Base-by-base conservation (phyloP, 371 early-diverging fungal genomes). In the Apophysomyces ossiformis region DNA sequence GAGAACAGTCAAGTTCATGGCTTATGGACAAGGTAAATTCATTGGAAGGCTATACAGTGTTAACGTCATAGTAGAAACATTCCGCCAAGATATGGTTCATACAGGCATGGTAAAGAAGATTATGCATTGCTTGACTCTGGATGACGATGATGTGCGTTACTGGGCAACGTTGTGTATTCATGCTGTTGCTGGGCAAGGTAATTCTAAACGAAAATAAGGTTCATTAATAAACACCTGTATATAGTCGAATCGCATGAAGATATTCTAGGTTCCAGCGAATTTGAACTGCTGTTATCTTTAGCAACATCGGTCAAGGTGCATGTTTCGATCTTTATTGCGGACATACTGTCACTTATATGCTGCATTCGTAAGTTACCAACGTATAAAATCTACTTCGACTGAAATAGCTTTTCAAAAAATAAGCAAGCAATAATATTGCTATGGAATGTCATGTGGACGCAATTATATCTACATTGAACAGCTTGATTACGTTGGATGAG, bases 91-190 rank as follows among this genome's bases (percentile, higher is more conserved):
- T 36, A 89, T 91, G 72, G 69, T 92, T 2, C 66, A 74, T 16
- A 69, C 78, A 0, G 90, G 89, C 0, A 83, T 90, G 56, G 79
- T 91, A 0, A 77, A 79, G 58, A 87, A 90, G 46, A 84, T 89
- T 44, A 78, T 88, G 70, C 80, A 79, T 15, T 87, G 85, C 47
- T 67, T 93, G n/a, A 83, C 85, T n/a, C 70, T 85, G 15, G 81
- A 82, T n/a, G 93, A 93, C 63, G 87, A 85, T 15, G 93, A 93
- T 71, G 86, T 90, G 5, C 81, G 84, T 26, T 90, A 90, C 57
- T 93, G 93, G 93, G 84, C 92, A 11, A 70, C 91, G 43, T 75
- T 89, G 7, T 75, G 87, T 60, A 75, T 84, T 1, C 83, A 84
- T 54, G 86, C 82, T 15, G 80, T 85, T 3, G 84, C 81, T 36